A percentile compares a stretch with the other conserved stretches of the same genome.
Conservation (phyloP, 352 stramenopile species). For the Phytophthora idaei region DNA sequence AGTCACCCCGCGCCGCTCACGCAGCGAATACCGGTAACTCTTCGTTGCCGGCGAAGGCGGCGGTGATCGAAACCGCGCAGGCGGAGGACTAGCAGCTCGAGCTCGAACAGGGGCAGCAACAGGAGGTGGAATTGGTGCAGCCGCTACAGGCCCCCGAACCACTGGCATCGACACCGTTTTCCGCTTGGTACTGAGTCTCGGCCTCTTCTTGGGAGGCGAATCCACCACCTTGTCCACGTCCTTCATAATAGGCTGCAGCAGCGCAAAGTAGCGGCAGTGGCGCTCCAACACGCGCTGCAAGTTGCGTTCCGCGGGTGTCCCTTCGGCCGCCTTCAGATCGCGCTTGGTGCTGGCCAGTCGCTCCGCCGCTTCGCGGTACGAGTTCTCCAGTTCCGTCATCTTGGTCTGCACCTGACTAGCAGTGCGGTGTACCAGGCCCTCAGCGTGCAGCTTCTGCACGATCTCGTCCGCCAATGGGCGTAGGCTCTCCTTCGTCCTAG, state of each 20-base stretch:
- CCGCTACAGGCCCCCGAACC: slow-evolving; percentile 3
- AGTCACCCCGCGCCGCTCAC: slow-evolving; percentile 15
- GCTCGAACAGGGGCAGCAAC: slow-evolving; percentile 14
- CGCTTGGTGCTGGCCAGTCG: slow-evolving; percentile 29
- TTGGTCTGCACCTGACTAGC: slow-evolving; percentile 32
- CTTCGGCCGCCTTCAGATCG: slow-evolving; percentile 24
- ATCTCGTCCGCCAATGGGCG: slow-evolving; percentile 36
- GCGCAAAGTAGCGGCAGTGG: slow-evolving; percentile 40
- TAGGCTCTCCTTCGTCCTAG: slow-evolving; percentile 3
- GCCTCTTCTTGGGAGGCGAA: slow-evolving; percentile 27
- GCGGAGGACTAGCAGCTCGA: slow-evolving; percentile 19
- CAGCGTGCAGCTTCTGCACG: slow-evolving; percentile 27
- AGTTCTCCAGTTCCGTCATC: slow-evolving; percentile 41
- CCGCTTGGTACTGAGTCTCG: slow-evolving; percentile 35
- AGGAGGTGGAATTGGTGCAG: slow-evolving; percentile 3
- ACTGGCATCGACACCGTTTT: slow-evolving; percentile 6
- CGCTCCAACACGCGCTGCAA: slow-evolving; percentile 31
- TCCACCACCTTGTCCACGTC: slow-evolving; percentile 11
- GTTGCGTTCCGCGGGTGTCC: slow-evolving; percentile 28
- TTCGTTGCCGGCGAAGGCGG: slow-evolving; percentile 24
- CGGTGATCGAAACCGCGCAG: neutral
- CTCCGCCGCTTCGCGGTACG: slow-evolving; percentile 37
- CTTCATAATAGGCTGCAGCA: slow-evolving; percentile 45
- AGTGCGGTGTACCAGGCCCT: slow-evolving; percentile 35
- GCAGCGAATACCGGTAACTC: slow-evolving; percentile 9